A percentile compares a stretch with the other conserved stretches of the same genome.
phyloP scores from a whole-genome alignment of 805 yeast species.

The Candida ortonii region DNA sequence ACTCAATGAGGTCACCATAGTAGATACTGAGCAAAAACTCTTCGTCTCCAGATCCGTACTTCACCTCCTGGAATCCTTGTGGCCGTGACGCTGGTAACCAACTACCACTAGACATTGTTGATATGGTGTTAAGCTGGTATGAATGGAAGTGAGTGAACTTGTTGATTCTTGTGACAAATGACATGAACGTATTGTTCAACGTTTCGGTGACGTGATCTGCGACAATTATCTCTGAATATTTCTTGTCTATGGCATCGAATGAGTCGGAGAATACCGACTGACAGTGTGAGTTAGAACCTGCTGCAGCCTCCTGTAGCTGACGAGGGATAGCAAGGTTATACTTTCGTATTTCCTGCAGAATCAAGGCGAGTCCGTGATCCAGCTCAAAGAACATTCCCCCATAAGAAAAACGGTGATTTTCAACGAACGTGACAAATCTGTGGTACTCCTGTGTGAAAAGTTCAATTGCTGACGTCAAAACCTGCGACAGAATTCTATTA shows the following conservation, averaged over 20 bases:
- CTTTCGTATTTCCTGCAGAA: constrained; percentile 14
- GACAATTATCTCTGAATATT: constrained; percentile 47
- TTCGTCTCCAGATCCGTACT: constrained; percentile 43
- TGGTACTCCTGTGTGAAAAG: constrained; percentile 39
- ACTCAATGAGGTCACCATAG: constrained; percentile 76
- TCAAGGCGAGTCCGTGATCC: constrained; percentile 17
- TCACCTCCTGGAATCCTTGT: constrained; percentile 64
- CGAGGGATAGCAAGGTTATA: constrained; percentile 18
- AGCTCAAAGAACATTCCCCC: constrained; percentile 58
- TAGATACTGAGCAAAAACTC: constrained; percentile 59
- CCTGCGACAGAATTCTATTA: constrained; percentile 53
- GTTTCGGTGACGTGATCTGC: constrained; percentile 47
- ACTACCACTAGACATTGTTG: constrained; percentile 52
- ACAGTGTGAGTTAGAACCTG: constrained; percentile 11
- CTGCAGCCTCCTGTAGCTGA: constrained; percentile 9
- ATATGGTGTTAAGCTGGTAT: constrained; percentile 50
- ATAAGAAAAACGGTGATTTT: constrained; percentile 42
- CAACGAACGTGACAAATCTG: constrained; percentile 38
- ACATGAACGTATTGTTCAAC: constrained; percentile 49
- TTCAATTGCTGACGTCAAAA: constrained; percentile 48
- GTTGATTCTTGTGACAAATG: constrained; percentile 60
- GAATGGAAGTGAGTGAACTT: constrained; percentile 59
- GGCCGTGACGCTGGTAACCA: constrained; percentile 71
- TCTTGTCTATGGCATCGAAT: constrained; percentile 51
- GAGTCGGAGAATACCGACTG: constrained; percentile 52